phyloP scores from a whole-genome alignment of 2,329 filamentous ascomycete genomes.

The Ilyonectria robusta region DNA sequence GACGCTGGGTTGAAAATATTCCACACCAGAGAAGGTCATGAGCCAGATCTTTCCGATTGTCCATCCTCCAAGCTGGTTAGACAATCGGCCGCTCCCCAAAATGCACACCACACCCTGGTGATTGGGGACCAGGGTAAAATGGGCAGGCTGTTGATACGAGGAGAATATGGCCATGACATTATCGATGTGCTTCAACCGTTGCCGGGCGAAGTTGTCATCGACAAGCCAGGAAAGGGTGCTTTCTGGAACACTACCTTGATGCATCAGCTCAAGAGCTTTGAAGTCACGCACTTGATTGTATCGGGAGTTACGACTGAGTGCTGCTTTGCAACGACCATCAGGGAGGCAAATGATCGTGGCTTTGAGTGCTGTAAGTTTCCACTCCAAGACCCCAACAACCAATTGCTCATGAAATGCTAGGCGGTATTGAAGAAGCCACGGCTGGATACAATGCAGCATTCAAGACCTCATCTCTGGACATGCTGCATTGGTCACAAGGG shows the following conservation, averaged over 20 bases:
- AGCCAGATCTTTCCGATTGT: slow-evolving; percentile 66
- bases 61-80: slow-evolving; percentile 65
- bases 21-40: slow-evolving; percentile 67
- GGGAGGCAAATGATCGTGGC: slow-evolving; percentile 72
- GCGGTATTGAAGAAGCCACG: slow-evolving; percentile 17
- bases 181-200: slow-evolving; percentile 66
- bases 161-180: slow-evolving; percentile 69
- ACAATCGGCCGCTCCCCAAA: slow-evolving; percentile 61
- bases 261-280: slow-evolving; percentile 61
- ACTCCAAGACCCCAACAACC: slow-evolving; percentile 62
- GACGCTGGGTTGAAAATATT: slow-evolving; percentile 57
- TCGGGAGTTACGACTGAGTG: slow-evolving; percentile 71
- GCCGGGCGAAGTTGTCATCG: slow-evolving; percentile 67
- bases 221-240: slow-evolving; percentile 71
- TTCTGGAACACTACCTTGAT: slow-evolving; percentile 71
- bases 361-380: slow-evolving; percentile 70
- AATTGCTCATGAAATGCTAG: slow-evolving; percentile 55
- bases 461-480: slow-evolving; percentile 58
- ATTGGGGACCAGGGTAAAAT: slow-evolving; percentile 68
- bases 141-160: slow-evolving; percentile 66
- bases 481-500: slow-evolving; percentile 65
- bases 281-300: slow-evolving; percentile 67
- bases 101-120: slow-evolving; percentile 52
- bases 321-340: slow-evolving; percentile 68
- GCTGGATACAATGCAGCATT: slow-evolving; percentile 18